phyloP scores from a whole-genome alignment of 352 stramenopile genomes.

The Phytophthora rubi region DNA sequence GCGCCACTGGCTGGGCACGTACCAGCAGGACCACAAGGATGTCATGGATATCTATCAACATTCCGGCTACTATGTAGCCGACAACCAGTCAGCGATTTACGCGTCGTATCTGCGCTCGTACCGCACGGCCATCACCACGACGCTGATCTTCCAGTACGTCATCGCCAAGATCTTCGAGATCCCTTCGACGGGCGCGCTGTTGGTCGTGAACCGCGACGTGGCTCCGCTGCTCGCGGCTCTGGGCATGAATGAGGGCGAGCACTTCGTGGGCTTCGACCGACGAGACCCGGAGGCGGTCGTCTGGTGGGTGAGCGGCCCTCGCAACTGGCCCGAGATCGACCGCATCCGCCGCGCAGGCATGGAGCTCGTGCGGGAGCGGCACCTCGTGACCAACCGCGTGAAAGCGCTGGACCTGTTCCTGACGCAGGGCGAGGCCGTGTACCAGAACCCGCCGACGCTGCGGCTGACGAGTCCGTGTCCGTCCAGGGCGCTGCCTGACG shows the following conservation, averaged over 20 bases:
- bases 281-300: conserved; percentile 53
- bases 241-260: conserved; percentile 59
- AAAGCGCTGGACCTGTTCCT: conserved; percentile 67
- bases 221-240: conserved; percentile 56
- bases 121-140: conserved; percentile 74
- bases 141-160: conserved; percentile 78
- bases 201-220: conserved; percentile 74
- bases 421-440: conserved; percentile 50
- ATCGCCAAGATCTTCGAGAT: conserved; percentile 87
- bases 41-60: conserved; percentile 77
- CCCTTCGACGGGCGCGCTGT: conserved; percentile 64
- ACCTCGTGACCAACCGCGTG: conserved; percentile 68
- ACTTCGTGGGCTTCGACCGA: conserved; percentile 73
- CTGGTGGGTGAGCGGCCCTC: conserved; percentile 55
- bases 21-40: conserved; percentile 48
- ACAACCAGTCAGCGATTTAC: conserved; percentile 72
- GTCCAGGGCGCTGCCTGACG: conserved; percentile 53
- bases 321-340: conserved; percentile 63
- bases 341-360: conserved; percentile 64
- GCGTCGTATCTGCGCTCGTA: conserved; percentile 78
- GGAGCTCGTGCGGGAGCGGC: conserved; percentile 57
- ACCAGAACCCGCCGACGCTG: conserved; percentile 50
- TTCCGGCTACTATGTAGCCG: conserved; percentile 51
- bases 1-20: conserved; percentile 68
- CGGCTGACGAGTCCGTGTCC: conserved; percentile 59